Percentiles rank a stretch among this genome's conserved stretches.
These are phyloP conservation scores for Fusarium marasasianum DNA, from an alignment of 2,329 filamentous ascomycete genomes.

Conservation along the genomic window DNA sequence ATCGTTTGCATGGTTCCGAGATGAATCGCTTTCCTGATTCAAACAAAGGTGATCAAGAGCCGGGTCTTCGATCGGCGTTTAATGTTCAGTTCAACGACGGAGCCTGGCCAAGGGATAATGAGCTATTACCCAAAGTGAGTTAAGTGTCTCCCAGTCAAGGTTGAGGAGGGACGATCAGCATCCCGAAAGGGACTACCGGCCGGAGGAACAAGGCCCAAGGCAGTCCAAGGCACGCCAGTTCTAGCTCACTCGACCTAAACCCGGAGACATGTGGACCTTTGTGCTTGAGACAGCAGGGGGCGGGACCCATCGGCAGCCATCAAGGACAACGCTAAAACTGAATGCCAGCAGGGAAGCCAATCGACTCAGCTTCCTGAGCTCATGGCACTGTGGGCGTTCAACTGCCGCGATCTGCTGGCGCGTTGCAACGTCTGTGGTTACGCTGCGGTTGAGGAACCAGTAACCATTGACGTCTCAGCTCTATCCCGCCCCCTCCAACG, in stretches of 20 bases:
- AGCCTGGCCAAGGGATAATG: constrained; percentile 31
- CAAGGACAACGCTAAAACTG: constrained; percentile 38
- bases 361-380: constrained; percentile 35
- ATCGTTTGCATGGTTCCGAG: constrained; percentile 36
- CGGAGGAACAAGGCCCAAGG: constrained; percentile 38
- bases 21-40: constrained; percentile 38
- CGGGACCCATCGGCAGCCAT: constrained; percentile 44
- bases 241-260: constrained; percentile 38
- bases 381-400: constrained; percentile 38
- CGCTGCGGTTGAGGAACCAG: constrained; percentile 35
- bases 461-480: constrained; percentile 18
- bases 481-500: constrained; percentile 9
- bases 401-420: constrained; percentile 43
- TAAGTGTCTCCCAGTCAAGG: constrained; percentile 39
- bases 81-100: constrained; percentile 31
- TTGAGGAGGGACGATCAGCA: constrained; percentile 39
- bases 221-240: constrained; percentile 35
- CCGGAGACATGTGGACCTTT: constrained; percentile 38
- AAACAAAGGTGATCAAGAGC: constrained; percentile 39
- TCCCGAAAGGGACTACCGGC: constrained; percentile 42
- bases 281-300: constrained; percentile 37
- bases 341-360: constrained; percentile 31
- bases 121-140: constrained; percentile 37
- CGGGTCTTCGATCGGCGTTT: constrained; percentile 47
- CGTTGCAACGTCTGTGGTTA: constrained; percentile 39